Percentiles rank a stretch among this genome's conserved stretches.
phyloP scores from a whole-genome alignment of 169 alveolate genomes.

The Plasmodium fragile region DNA sequence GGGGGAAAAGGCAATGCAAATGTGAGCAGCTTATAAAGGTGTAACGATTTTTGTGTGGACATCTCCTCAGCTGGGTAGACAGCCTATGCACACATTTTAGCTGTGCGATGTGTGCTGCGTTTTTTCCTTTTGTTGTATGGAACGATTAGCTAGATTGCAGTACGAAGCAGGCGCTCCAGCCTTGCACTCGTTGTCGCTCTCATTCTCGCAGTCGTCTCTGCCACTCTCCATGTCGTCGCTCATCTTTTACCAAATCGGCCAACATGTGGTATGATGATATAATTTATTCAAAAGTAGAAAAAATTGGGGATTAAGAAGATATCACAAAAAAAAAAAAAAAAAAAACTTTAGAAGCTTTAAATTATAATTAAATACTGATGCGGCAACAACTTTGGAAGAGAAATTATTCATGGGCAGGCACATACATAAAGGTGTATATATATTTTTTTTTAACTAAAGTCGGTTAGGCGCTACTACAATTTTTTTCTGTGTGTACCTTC shows the following conservation, averaged over 20 bases:
- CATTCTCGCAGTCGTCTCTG: not conserved
- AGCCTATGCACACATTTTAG: not conserved
- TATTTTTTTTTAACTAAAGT: not conserved
- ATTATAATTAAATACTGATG: not conserved
- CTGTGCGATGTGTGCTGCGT: not conserved
- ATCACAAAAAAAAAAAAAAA: not conserved
- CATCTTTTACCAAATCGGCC: not conserved
- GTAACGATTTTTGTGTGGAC: not conserved
- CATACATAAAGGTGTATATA: not conserved
- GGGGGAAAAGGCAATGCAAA: not conserved
- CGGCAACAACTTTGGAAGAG: not conserved
- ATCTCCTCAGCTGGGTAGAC: not conserved
- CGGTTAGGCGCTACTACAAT: not conserved
- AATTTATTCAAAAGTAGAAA: not conserved
- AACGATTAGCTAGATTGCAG: not conserved
- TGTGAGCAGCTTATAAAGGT: not conserved
- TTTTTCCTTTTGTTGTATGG: too few species aligned
- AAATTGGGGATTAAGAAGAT: not conserved
- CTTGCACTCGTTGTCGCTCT: not conserved
- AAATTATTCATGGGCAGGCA: not conserved
- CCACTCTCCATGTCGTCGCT: not conserved
- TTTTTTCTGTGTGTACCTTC: not conserved
- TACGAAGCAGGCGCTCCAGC: not conserved
- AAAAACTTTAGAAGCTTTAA: constrained; percentile 3
- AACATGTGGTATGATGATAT: not conserved